Evolutionary conservation across 106 monocot species (phyloP), one percentile per base, ranked within the genome.

Genomic region (Platanthera zijinensis): DNA sequence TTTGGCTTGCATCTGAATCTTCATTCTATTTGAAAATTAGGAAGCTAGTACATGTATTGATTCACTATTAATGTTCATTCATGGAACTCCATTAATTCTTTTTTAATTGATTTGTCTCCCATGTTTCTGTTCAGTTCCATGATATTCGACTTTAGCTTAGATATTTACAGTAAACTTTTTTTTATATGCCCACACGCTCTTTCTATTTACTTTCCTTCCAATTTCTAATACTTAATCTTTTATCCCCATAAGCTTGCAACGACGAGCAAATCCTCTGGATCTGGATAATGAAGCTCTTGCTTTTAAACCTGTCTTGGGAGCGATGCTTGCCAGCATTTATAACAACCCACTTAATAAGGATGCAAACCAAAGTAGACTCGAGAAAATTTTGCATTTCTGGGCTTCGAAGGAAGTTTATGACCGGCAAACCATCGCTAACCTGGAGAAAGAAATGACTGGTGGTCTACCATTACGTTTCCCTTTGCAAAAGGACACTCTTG

Each of bases 251-350:
- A 96, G 96, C 80, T 84, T 93, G 79, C 96, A 97, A 81, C 78
- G 89, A n/a, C 82, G 96, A 68, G 69, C 69, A n/a, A 89, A 86
- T 80, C 82, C 83, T 10, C 85, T 80, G 71, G 93, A 97, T 59
- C 89, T 97, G 82, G 96, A 97, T 75, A 93, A 87, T 72, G 93
- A 91, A 75, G 93, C 96, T 32, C 87, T 85, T 78, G 93, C 96
- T 54, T 90, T 97, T 78, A 90, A 83, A 73, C 89, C 89, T 76
- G 91, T 97, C 10, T 77, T 97, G 79, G 96, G 96, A 17, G 51
- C 91, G 15, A 93, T 97, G 93, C 93, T 97, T 71, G 76, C 89
- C 70, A 93, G 91, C 62, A 86, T 91, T 71, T 97, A 97, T 69
- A 73, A 78, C 77, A 93, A 97, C 83, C 91, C 93, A 76, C 87